Percentiles rank a stretch among this genome's conserved stretches.
Evolutionary conservation across 148 eudicot species (phyloP).

Genomic region (Chenopodium quinoa): DNA sequence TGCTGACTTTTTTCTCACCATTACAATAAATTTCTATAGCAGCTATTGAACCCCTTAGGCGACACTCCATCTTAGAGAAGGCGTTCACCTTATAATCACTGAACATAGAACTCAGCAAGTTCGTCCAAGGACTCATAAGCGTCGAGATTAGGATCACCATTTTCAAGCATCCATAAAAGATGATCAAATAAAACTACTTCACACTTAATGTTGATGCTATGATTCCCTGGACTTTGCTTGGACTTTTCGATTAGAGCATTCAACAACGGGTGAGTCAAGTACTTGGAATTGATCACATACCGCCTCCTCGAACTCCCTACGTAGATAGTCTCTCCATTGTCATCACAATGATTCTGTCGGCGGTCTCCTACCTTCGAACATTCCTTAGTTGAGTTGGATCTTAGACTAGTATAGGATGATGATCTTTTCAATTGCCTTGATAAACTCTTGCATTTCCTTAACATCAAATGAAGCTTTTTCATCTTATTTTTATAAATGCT

Average conservation of each 20-base stretch:
- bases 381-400: conserved; percentile 54
- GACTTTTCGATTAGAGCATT: conserved; percentile 63
- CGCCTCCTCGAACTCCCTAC: conserved; percentile 69
- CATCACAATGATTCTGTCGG: conserved; percentile 10
- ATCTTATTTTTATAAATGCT: conserved; percentile 17
- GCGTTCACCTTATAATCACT: conserved; percentile 15
- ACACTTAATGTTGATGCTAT: conserved; percentile 44
- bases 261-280: conserved; percentile 61
- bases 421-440: conserved; percentile 55
- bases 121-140: conserved; percentile 60
- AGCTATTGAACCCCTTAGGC: too few relatives aligned
- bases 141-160: conserved; percentile 53
- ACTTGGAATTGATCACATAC: conserved; percentile 51
- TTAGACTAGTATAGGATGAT: conserved; percentile 44
- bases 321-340: conserved; percentile 43
- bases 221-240: conserved; percentile 22
- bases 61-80: neutral
- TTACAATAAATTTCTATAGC: too few relatives aligned
- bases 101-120: conserved; percentile 59
- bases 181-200: conserved; percentile 87
- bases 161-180: conserved; percentile 82
- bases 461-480: conserved; percentile 57
- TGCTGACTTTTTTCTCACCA: neutral
- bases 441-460: conserved; percentile 74
- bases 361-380: conserved; percentile 6